phyloP scores from a whole-genome alignment of 2,329 filamentous ascomycete genomes.

The Trichoderma harzianum region DNA sequence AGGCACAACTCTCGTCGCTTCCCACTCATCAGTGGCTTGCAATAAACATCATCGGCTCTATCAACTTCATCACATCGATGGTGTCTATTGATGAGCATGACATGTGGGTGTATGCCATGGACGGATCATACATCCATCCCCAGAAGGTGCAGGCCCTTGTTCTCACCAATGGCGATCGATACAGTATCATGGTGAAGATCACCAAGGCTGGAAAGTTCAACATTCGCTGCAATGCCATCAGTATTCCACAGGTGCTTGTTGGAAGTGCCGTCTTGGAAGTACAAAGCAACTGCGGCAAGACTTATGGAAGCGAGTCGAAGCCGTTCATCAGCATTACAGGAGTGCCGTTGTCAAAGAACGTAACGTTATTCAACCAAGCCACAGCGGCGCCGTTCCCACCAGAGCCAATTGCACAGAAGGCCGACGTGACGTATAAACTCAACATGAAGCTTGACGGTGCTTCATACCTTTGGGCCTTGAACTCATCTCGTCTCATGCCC shows the following conservation, averaged over 20 bases:
- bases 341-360: constrained; percentile 35
- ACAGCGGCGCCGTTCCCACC: constrained; percentile 47
- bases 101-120: constrained; percentile 53
- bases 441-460: constrained; percentile 39
- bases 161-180: constrained; percentile 50
- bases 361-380: constrained; percentile 44
- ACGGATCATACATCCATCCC: constrained; percentile 53
- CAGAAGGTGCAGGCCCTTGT: constrained; percentile 45
- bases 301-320: constrained; percentile 25
- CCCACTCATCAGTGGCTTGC: constrained; percentile 43
- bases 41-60: constrained; percentile 53
- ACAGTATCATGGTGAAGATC: constrained; percentile 48
- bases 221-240: constrained; percentile 50
- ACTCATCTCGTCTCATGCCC: constrained; percentile 42
- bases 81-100: constrained; percentile 52
- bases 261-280: constrained; percentile 49
- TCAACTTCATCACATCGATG: constrained; percentile 43
- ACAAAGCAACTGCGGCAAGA: neutral
- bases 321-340: constrained; percentile 52
- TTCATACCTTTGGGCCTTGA: constrained; percentile 53
- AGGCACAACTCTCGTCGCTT: constrained; percentile 25
- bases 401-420: constrained; percentile 38
- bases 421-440: constrained; percentile 46
- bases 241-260: constrained; percentile 52
- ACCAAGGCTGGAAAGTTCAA: constrained; percentile 49